Base-by-base conservation (phyloP, 2,329 filamentous ascomycete species). In the Geosmithia morbida region DNA sequence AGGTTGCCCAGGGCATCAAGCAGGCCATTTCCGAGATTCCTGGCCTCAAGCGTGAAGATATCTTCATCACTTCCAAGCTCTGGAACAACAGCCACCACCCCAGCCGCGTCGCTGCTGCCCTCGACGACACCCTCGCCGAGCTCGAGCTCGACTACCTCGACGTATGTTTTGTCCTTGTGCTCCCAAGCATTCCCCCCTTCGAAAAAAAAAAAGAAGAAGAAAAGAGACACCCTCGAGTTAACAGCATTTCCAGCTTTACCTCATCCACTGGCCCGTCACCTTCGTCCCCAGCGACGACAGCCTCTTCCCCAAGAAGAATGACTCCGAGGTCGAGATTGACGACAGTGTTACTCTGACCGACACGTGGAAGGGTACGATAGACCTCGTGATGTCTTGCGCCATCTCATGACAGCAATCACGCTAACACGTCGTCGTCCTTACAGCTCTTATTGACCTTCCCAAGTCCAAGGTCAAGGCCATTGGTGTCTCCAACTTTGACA, bases 401-500 rank as follows among this genome's bases (percentile, higher is more conserved):
- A 29, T n/a, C 16, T 10, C 4, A 17, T 29, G 13, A 17, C 1
- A 44, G n/a, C 11, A 44, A 11, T 13, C 43, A 17, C 30, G 8
- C 43, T 45, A 17, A 45, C 43, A 17, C 4, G 7, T 33, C 22
- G 22, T 18, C 20, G 13, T 20, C n/a, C 16, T 33, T n/a, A n/a
- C n/a, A 64, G 66, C 66, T 47, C 57, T 79, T 58, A 75, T 74
- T 51, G 66, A 76, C 63, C 72, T 82, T 16, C 72, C 74, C 50
- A 75, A 71, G 54, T 69, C 66, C 53, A 83, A 83, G 61, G 76
- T 74, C 53, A 73, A 72, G 60, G 77, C 81, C 64, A 77, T 85
- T 54, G 82, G 81, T 59, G 80, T 87, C 52, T 85, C 81, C 62
- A 87, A 87, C 71, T 86, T 85, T 57, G 74, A 70, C 57, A 75